Percentiles rank a stretch among this genome's conserved stretches.
These are phyloP conservation scores for Curvularia sp. DNA, from an alignment of 2,329 filamentous ascomycete species.

Conservation along the genomic window DNA sequence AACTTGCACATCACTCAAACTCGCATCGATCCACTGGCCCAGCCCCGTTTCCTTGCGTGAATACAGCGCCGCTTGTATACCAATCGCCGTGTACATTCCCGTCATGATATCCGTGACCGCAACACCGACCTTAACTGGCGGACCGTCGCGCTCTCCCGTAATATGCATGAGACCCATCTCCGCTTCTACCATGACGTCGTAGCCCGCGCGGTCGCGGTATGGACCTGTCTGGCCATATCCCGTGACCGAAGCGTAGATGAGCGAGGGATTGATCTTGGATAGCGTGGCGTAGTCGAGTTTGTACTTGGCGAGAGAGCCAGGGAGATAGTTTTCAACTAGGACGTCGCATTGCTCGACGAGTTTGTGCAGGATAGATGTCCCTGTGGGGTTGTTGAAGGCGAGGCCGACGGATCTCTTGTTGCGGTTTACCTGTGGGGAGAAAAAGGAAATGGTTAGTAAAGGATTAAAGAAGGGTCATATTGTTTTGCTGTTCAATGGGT, in stretches of 20 bases:
- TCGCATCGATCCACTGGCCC: constrained; percentile 91
- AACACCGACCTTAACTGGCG: constrained; percentile 97
- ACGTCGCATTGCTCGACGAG: constrained; percentile 86
- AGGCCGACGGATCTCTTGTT: constrained; percentile 95
- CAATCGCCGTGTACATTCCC: constrained; percentile 91
- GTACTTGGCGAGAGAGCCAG: constrained; percentile 87
- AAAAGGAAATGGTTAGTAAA: not conserved
- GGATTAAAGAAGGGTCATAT: too few species aligned
- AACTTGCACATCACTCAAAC: constrained; percentile 91
- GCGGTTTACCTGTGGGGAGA: constrained; percentile 75
- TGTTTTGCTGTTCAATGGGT: too few species aligned
- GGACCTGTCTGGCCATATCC: constrained; percentile 96
- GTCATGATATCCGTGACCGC: constrained; percentile 96
- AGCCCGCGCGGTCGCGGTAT: constrained; percentile 84
- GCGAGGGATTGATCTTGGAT: constrained; percentile 76
- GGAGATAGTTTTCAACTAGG: constrained; percentile 94
- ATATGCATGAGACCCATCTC: constrained; percentile 99
- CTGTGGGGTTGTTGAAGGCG: constrained; percentile 84
- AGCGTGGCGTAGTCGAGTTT: constrained; percentile 84
- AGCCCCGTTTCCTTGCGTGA: constrained; percentile 74
- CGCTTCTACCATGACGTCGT: constrained; percentile 99
- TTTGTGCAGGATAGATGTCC: constrained; percentile 83
- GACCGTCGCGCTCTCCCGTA: constrained; percentile 83
- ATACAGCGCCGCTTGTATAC: constrained; percentile 89
- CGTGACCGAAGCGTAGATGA: constrained; percentile 95